These are phyloP conservation scores for Dioszegia crocea DNA, from an alignment of 768 basidiomycete genomes.

Conservation along the genomic window DNA sequence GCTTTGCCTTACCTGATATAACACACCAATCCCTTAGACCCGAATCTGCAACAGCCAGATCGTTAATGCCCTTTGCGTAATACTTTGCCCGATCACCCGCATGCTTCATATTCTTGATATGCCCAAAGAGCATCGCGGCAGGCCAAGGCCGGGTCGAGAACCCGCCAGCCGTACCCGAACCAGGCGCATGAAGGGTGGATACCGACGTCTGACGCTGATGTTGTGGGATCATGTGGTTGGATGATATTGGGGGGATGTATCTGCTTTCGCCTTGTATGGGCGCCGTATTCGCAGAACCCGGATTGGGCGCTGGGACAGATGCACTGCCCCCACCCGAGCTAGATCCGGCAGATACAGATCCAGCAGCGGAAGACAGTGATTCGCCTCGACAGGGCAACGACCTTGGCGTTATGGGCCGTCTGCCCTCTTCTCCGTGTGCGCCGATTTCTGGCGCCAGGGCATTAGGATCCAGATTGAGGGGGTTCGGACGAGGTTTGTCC, in stretches of 20 bases:
- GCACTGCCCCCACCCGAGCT: not conserved
- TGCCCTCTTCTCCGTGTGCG: not conserved
- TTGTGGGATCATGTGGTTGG: not conserved
- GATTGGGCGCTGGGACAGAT: not conserved
- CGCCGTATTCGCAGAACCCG: not conserved
- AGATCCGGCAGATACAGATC: not conserved
- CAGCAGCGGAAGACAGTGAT: not conserved
- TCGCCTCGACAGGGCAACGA: slow-evolving; percentile 2
- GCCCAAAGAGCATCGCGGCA: slow-evolving; percentile 44
- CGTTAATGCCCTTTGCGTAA: slow-evolving; percentile 44
- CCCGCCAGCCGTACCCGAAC: not conserved
- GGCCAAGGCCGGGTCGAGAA: slow-evolving; percentile 37
- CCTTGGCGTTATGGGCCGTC: not conserved
- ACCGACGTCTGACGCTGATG: slow-evolving; percentile 1
- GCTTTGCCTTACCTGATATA: slow-evolving; percentile 26
- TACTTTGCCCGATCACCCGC: slow-evolving; percentile 44
- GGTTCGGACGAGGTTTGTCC: slow-evolving; percentile 11
- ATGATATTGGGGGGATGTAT: not conserved
- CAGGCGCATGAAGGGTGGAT: slow-evolving; percentile 4
- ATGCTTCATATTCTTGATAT: slow-evolving; percentile 39
- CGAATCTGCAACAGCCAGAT: slow-evolving; percentile 38
- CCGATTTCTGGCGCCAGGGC: not conserved
- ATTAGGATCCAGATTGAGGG: not conserved
- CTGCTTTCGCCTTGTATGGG: not conserved
- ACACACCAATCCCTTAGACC: slow-evolving; percentile 43